phyloP scores from a whole-genome alignment of 129 eudicot species.

The Cynara cardunculus region DNA sequence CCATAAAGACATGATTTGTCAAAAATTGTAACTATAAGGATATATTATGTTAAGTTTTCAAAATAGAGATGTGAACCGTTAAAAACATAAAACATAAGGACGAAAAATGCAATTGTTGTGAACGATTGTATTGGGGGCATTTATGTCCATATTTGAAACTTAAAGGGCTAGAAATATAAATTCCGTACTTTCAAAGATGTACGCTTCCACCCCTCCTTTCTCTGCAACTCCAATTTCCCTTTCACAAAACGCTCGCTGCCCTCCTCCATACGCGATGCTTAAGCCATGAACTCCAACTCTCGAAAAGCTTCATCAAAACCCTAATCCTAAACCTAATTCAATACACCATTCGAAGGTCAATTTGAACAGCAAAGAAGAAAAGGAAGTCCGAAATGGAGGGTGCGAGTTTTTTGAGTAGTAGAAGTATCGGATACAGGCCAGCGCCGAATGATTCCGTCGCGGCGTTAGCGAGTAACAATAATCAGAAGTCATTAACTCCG shows the following conservation, averaged over 20 bases:
- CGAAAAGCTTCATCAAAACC: conserved; percentile 30
- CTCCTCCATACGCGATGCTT: conserved; percentile 10
- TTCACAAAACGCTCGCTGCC: conserved; percentile 18
- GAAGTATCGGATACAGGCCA: conserved; percentile 37
- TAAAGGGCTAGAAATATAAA: not conserved
- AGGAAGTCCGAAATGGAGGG: conserved; percentile 20
- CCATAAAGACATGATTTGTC: not conserved
- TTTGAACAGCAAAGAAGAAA: not conserved
- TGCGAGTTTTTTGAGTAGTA: conserved; percentile 35
- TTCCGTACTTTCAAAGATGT: not conserved
- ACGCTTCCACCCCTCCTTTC: conserved; percentile 49
- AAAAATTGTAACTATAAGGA: not conserved
- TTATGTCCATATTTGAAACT: not conserved
- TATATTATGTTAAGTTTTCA: not conserved
- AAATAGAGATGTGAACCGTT: not conserved
- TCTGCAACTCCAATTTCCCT: conserved; percentile 33
- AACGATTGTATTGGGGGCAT: not conserved
- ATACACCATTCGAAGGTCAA: not conserved
- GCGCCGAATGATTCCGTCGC: conserved; percentile 35
- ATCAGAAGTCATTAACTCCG: conserved; percentile 45
- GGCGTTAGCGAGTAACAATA: conserved; percentile 17
- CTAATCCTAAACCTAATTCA: conserved; percentile 25
- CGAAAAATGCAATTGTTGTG: not conserved
- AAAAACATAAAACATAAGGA: not conserved
- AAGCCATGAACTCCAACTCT: conserved; percentile 23